Evolutionary conservation across 306 rosid genomes (phyloP).

Genomic region (Begonia loranthoides): DNA sequence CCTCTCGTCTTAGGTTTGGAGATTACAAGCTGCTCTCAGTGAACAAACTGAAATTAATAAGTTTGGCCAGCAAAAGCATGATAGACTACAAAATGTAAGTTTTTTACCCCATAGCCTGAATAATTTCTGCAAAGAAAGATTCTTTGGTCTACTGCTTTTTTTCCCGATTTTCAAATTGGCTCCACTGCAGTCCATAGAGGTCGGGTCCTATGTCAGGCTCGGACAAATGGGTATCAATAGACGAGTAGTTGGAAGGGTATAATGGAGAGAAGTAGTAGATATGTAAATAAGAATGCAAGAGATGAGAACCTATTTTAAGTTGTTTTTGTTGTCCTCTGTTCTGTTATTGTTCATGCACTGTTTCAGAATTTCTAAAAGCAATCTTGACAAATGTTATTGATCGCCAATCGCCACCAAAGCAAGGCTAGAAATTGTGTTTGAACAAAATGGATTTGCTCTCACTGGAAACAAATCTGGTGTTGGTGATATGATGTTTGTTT

Average conservation of each 20-base stretch:
- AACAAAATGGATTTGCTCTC: too few species aligned
- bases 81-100: slow-evolving; percentile 67
- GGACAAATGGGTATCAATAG: slow-evolving; percentile 76
- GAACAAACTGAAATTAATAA: slow-evolving; percentile 78
- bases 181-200: slow-evolving; percentile 36
- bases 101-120: slow-evolving; percentile 9
- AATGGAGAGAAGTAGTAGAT: slow-evolving; percentile 86
- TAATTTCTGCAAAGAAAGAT: too few species aligned
- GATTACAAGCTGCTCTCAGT: slow-evolving; percentile 76
- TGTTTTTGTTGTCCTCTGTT: slow-evolving; percentile 78
- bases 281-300: slow-evolving; percentile 97
- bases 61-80: slow-evolving; percentile 59
- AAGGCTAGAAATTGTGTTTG: too few species aligned
- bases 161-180: slow-evolving; percentile 69
- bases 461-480: too few species aligned
- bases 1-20: slow-evolving; percentile 54
- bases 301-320: slow-evolving; percentile 94
- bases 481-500: too few species aligned
- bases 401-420: too few species aligned
- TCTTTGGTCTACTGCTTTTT: slow-evolving; percentile 56
- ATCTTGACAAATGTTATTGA: too few species aligned
- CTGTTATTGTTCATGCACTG: slow-evolving; percentile 90
- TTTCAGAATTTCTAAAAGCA: slow-evolving; percentile 84
- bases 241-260: slow-evolving; percentile 92
- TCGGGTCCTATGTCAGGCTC: slow-evolving; percentile 20